Base-by-base conservation (phyloP, 2,329 filamentous ascomycete genomes). In the Talaromyces sp. region DNA sequence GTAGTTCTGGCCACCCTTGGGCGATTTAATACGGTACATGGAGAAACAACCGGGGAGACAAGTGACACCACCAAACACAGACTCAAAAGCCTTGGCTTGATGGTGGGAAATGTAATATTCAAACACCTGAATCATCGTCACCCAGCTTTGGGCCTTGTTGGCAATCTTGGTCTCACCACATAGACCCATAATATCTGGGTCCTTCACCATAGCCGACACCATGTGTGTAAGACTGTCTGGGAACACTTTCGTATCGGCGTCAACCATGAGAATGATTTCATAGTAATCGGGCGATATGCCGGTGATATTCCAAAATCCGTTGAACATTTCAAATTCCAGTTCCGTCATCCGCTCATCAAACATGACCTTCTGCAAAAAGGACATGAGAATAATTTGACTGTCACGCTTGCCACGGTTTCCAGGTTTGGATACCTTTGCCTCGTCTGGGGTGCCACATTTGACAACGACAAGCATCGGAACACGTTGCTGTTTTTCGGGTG, bases 301-400 rank as follows among this genome's bases (percentile, higher is more conserved):
- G 17, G 94, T 99, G 45, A 99, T 90, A 74, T 96, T 96, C 92
- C 93, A 99, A 63, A 99, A 82, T 56, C 94, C 94, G 72, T 97
- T 99, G 80, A 99, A 99, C 89, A 99, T 97, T 72, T 99, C 94
- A 70, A 91, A 99, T 74, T 99, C 94, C 54, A 99, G 87, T 74
- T 99, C 93, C 17, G 95, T 99, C 94, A 99, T 99, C 62, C 94
- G 89, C 77, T 99, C 95, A 72, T 99, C 94, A 68, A 99, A 99
- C 94, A 99, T 99, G 70, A 99, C 94, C 79, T 99, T 99, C 72
- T 99, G 94, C 65, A 99, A 79, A 82, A 99, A 99, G 5, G 92
- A 97, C 94, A 99, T 99, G 64, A 99, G 82, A 66, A 99, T 94
- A 69, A 99, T 97, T 75, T 99, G 94, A 79, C 91, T 96, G 81